These are phyloP conservation scores for Zhuliangozyma blackwelliae DNA, from an alignment of 1,139 yeast species.

Conservation along the genomic window DNA sequence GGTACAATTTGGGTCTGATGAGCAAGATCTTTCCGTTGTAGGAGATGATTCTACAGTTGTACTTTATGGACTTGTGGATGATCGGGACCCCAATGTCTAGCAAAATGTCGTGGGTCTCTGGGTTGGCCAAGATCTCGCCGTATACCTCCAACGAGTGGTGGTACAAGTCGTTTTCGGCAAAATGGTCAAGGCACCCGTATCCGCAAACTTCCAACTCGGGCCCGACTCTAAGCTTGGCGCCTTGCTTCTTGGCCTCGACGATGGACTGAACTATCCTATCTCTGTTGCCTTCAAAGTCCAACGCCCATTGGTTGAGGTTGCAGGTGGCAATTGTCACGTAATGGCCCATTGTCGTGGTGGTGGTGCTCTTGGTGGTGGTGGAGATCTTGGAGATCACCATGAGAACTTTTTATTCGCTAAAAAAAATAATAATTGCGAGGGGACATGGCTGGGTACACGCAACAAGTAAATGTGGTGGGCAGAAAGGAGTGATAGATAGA, in stretches of 20 bases:
- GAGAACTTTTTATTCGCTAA: too few species aligned
- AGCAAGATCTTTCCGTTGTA: conserved; percentile 73
- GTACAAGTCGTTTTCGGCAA: conserved; percentile 82
- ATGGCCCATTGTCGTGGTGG: conserved; percentile 39
- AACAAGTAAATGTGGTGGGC: too few species aligned
- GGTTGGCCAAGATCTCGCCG: conserved; percentile 62
- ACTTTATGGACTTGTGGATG: conserved; percentile 78
- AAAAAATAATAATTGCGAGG: too few species aligned
- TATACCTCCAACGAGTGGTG: conserved; percentile 95
- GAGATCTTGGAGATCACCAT: too few species aligned
- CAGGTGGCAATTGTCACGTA: conserved; percentile 59
- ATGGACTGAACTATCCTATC: conserved; percentile 86
- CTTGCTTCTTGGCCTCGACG: conserved; percentile 63
- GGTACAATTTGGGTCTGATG: conserved; percentile 86
- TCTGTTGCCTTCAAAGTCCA: conserved; percentile 95
- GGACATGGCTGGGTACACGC: too few species aligned
- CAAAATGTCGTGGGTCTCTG: conserved; percentile 68
- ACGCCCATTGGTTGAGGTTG: conserved; percentile 95
- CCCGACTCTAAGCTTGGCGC: conserved; percentile 87
- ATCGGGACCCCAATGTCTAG: conserved; percentile 95
- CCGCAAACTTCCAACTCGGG: conserved; percentile 96
- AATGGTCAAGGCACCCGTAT: conserved; percentile 94
- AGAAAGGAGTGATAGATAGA: too few species aligned
- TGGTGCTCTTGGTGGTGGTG: not conserved
- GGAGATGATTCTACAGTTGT: conserved; percentile 85